phyloP scores from a whole-genome alignment of 2,329 filamentous ascomycete genomes.

The Xylariaceae sp. region DNA sequence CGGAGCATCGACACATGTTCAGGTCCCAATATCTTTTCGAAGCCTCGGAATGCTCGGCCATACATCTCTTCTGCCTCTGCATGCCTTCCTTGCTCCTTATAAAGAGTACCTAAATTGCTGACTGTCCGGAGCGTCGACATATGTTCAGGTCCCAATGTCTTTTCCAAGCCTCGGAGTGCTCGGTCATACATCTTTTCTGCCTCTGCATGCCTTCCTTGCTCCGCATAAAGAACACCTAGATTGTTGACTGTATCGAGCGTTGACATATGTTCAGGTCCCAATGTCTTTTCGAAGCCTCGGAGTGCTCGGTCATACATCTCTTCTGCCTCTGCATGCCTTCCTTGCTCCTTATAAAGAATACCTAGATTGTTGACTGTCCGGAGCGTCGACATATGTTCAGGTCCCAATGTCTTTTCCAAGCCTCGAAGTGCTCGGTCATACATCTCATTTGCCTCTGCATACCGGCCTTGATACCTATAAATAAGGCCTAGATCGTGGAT shows the following conservation, averaged over 20 bases:
- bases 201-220: conserved; percentile 21
- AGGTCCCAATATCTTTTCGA: neutral
- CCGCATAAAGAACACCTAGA: neutral
- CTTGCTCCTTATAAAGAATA: conserved; percentile 28
- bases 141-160: conserved; percentile 2
- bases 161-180: conserved; percentile 26
- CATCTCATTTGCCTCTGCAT: conserved; percentile 30
- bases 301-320: conserved; percentile 32
- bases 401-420: neutral
- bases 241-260: neutral
- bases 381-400: neutral
- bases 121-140: neutral
- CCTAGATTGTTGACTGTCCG: conserved; percentile 27
- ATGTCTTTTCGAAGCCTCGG: conserved; percentile 17
- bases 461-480: too few relatives aligned
- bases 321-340: conserved; percentile 27
- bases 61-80: conserved; percentile 29
- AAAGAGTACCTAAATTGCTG: neutral
- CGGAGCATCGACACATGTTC: neutral
- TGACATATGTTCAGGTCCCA: neutral
- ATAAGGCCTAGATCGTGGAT: too few relatives aligned
- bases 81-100: neutral
- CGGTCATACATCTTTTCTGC: conserved; percentile 31
- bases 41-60: conserved; percentile 29
- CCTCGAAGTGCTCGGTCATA: conserved; percentile 31